Percentiles rank a stretch among this genome's conserved stretches.
phyloP scores from a whole-genome alignment of 1,139 yeast genomes.

The Debaryomyces coudertii region DNA sequence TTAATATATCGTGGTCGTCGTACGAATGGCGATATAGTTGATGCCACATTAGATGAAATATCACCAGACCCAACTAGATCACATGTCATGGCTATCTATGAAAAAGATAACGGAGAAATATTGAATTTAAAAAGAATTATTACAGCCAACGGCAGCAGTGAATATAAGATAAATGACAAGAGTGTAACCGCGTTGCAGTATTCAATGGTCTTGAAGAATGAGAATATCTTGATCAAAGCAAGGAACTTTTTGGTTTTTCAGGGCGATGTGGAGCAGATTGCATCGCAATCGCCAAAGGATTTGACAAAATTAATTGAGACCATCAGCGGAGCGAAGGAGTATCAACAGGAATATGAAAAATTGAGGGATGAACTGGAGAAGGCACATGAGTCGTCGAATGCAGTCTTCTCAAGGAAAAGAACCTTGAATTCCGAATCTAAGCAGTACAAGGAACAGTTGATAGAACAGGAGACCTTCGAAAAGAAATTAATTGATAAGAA shows the following conservation, averaged over 20 bases:
- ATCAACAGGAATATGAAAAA: conserved; percentile 65
- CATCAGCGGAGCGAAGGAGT: conserved; percentile 80
- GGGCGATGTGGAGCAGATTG: conserved; percentile 95
- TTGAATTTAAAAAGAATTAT: conserved; percentile 60
- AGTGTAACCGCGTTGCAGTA: conserved; percentile 69
- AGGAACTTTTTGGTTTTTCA: conserved; percentile 92
- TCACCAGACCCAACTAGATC: conserved; percentile 60
- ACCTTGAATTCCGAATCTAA: conserved; percentile 75
- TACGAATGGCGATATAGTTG: conserved; percentile 20
- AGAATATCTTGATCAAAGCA: conserved; percentile 85
- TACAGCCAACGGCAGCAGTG: conserved; percentile 60
- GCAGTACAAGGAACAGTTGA: conserved; percentile 76
- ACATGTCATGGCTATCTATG: conserved; percentile 80
- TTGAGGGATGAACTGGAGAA: conserved; percentile 67
- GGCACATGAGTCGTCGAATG: conserved; percentile 66
- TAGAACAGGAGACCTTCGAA: conserved; percentile 72
- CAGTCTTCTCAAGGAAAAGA: conserved; percentile 72
- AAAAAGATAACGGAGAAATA: conserved; percentile 58
- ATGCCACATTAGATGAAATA: conserved; percentile 20
- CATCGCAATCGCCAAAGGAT: conserved; percentile 81
- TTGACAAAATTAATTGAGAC: conserved; percentile 76
- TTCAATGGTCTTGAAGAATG: conserved; percentile 66
- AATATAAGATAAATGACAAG: conserved; percentile 67
- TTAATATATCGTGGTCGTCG: conserved; percentile 76
- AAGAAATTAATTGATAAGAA: conserved; percentile 52